Evolutionary conservation across 192 early-diverging fungal genomes (phyloP), one percentile per base, ranked within the genome.

Genomic region (Thoreauomyces humboldtii): DNA sequence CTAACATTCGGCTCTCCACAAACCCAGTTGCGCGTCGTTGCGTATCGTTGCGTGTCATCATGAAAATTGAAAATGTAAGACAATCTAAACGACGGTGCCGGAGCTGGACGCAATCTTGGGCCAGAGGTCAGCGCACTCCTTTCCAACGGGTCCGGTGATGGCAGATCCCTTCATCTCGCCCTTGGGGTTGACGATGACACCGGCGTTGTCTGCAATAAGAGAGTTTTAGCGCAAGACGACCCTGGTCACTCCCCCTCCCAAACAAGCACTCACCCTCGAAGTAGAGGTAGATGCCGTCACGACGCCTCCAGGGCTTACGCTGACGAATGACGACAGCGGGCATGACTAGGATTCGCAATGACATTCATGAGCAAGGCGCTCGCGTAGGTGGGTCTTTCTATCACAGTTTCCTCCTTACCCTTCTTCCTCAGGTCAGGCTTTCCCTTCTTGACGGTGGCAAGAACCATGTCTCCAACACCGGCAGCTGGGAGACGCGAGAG

Each of bases 351-450:
- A 31, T 31, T 41, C 38, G 51, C 1, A 63, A 55, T n/a, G n/a
- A n/a, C n/a, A n/a, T n/a, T n/a, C n/a, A n/a, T n/a, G n/a, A n/a
- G n/a, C n/a, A n/a, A n/a, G n/a, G n/a, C n/a, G n/a, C n/a, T n/a
- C n/a, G n/a, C n/a, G n/a, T n/a, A n/a, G n/a, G n/a, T n/a, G n/a
- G n/a, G n/a, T n/a, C n/a, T n/a, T n/a, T n/a, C n/a, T n/a, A n/a
- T n/a, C n/a, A n/a, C n/a, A n/a, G 27, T 24, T 21, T 35, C 32
- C 21, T 24, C 52, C 52, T 41, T 71, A 92, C 90, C 93, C 91
- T 99, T 99, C 90, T 99, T 99, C 76, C 98, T 87, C 78, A 99
- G 83, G 75, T 99, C 98, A 67, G 98, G 98, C 89, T 99, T 99
- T 77, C 98, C 98, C 92, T 99, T 99, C 86, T 97, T 94, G 80